Evolutionary conservation across 495 filamentous ascomycete genomes (phyloP).

Genomic region (Neurospora pannonica): DNA sequence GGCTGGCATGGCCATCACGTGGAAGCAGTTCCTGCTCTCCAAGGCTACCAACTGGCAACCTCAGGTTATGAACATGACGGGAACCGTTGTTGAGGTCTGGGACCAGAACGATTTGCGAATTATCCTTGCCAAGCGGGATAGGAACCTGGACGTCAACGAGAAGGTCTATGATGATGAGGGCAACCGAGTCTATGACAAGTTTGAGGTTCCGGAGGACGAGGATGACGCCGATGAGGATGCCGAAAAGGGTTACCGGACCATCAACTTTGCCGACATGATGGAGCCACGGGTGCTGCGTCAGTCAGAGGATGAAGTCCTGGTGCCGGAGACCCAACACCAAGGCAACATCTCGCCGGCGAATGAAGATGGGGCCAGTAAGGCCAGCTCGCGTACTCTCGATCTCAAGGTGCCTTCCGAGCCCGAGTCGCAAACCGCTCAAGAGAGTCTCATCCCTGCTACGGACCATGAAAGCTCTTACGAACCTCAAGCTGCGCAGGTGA

Average conservation of each 20-base stretch:
- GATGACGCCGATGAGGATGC: slow-evolving; percentile 22
- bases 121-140: slow-evolving; percentile 61
- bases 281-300: slow-evolving; percentile 34
- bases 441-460: slow-evolving; percentile 14
- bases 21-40: slow-evolving; percentile 66
- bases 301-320: neutral
- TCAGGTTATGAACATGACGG: slow-evolving; percentile 56
- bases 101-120: slow-evolving; percentile 44
- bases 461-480: neutral
- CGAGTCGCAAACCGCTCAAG: slow-evolving; percentile 1
- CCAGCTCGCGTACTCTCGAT: slow-evolving; percentile 6
- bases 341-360: neutral
- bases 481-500: neutral
- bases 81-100: slow-evolving; percentile 43
- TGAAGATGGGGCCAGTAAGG: neutral
- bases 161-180: slow-evolving; percentile 35
- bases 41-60: slow-evolving; percentile 72
- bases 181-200: slow-evolving; percentile 37
- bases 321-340: neutral
- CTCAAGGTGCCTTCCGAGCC: slow-evolving; percentile 4
- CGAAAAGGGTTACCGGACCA: slow-evolving; percentile 24
- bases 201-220: slow-evolving; percentile 34
- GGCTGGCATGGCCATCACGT: slow-evolving; percentile 64
- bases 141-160: slow-evolving; percentile 38
- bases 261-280: slow-evolving; percentile 32